Conservation (phyloP, 805 yeast genomes). For the Starmera caribaea region DNA sequence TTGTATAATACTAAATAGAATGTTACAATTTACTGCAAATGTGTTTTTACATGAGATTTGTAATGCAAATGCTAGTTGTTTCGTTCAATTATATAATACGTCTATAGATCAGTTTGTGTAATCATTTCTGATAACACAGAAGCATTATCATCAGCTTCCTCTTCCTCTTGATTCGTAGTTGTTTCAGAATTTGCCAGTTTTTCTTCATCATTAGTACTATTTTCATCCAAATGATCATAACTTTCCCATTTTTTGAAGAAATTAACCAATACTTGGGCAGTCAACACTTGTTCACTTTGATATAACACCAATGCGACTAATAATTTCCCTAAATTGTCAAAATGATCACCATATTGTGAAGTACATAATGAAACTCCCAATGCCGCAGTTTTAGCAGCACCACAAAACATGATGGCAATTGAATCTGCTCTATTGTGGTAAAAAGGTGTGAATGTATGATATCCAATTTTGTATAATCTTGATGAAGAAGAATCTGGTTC, state of each 20-base stretch:
- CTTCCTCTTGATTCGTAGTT: background rate
- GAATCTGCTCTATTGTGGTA: conserved; percentile 66
- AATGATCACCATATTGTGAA: conserved; percentile 63
- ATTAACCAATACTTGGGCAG: conserved; percentile 64
- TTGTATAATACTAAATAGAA: background rate
- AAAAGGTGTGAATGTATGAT: conserved; percentile 42
- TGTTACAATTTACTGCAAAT: too few species aligned
- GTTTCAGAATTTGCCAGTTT: background rate
- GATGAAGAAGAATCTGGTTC: conserved; percentile 41
- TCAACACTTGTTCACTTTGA: conserved; percentile 79
- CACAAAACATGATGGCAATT: conserved; percentile 74
- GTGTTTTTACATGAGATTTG: too few species aligned
- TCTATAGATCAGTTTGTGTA: too few species aligned
- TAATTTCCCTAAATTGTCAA: conserved; percentile 55
- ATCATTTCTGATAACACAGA: background rate
- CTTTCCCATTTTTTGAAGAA: conserved; percentile 59
- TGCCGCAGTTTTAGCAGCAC: conserved; percentile 92
- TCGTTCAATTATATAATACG: too few species aligned
- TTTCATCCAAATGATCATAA: conserved; percentile 12
- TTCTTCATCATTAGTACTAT: conserved; percentile 10
- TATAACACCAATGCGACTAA: conserved; percentile 78
- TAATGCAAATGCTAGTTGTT: too few species aligned
- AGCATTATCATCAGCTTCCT: background rate
- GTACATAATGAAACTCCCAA: conserved; percentile 79
- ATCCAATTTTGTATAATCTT: conserved; percentile 31